Evolutionary conservation across 768 basidiomycete species (phyloP).

Genomic region (Hericium coralloides): DNA sequence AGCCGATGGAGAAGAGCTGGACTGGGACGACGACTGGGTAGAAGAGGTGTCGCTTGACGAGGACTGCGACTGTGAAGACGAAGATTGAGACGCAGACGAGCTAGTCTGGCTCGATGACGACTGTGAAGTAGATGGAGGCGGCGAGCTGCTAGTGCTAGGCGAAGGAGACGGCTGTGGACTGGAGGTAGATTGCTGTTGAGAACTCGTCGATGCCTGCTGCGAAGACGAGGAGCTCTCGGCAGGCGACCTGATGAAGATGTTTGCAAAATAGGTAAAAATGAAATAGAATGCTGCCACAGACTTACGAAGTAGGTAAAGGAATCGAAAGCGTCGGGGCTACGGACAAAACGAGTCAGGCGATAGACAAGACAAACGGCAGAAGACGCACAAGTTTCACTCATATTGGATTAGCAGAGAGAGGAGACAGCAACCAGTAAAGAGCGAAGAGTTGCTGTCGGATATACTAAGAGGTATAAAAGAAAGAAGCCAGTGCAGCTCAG

Average conservation of each 20-base stretch:
- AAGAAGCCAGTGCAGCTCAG: neutral
- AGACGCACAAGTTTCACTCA: neutral
- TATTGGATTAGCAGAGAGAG: too few species aligned
- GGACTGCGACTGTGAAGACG: neutral
- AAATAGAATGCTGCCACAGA: too few species aligned
- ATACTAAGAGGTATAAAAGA: too few species aligned
- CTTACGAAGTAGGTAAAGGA: too few species aligned
- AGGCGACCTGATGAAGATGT: too few species aligned
- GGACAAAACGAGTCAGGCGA: too few species aligned
- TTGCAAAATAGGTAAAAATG: too few species aligned
- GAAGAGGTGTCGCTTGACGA: neutral
- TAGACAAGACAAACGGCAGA: neutral
- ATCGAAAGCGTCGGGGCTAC: too few species aligned
- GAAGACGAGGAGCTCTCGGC: neutral
- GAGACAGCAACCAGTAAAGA: too few species aligned
- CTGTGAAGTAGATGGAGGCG: slow-evolving; percentile 1
- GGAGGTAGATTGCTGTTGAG: neutral
- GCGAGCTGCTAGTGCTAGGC: neutral
- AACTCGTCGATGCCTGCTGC: neutral
- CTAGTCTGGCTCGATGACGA: neutral
- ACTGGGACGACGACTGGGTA: neutral
- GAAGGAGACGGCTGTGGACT: neutral
- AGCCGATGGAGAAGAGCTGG: slow-evolving; percentile 1
- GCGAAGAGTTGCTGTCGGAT: too few species aligned
- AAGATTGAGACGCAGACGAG: neutral